Evolutionary conservation across 2,329 filamentous ascomycete genomes (phyloP).

Genomic region (Pochonia chlamydosporia): DNA sequence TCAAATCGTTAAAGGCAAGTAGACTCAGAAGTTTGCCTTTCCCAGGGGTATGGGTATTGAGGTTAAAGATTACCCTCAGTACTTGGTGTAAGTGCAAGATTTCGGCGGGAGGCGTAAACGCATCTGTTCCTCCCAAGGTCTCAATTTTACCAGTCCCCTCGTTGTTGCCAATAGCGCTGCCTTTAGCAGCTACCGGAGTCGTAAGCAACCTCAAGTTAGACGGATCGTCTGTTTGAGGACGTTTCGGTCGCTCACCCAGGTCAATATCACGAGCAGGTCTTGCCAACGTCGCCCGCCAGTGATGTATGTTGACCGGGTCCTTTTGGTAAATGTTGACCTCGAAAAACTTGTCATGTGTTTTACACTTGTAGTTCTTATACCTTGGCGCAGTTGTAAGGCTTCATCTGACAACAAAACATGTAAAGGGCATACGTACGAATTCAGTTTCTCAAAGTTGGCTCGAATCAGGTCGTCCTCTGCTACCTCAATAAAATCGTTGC

Average conservation of each 20-base stretch:
- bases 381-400: constrained; percentile 16
- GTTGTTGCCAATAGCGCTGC: no score
- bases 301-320: constrained; percentile 36
- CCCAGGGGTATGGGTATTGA: no score
- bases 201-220: no score
- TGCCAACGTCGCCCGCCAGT: constrained; percentile 37
- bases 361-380: constrained; percentile 42
- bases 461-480: constrained; percentile 30
- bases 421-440: constrained; percentile 26
- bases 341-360: constrained; percentile 38
- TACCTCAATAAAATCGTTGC: constrained; percentile 25
- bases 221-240: no score
- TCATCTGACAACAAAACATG: neutral
- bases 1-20: no score
- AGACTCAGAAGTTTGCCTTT: no score
- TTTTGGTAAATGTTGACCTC: constrained; percentile 44
- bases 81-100: no score
- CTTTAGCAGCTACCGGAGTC: no score
- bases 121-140: no score
- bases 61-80: no score
- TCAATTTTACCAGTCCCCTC: no score
- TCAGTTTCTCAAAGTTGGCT: constrained; percentile 38
- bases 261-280: constrained; percentile 34
- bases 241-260: constrained; percentile 20
- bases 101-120: no score